phyloP scores from a whole-genome alignment of 352 stramenopile genomes.

The Globisporangium abappressorium region DNA sequence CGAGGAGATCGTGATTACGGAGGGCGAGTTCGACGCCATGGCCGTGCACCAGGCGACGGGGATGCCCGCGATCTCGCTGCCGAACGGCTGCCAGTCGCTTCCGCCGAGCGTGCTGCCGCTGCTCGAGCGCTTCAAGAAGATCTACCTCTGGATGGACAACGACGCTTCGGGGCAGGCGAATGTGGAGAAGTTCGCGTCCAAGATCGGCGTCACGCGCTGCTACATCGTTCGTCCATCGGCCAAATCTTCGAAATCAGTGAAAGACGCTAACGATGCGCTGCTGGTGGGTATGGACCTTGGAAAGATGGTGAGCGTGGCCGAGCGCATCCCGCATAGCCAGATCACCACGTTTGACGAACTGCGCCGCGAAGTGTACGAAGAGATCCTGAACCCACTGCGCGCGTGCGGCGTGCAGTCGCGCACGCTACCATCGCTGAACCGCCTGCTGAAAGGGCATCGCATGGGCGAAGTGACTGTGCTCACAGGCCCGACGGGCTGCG shows the following conservation, averaged over 20 bases:
- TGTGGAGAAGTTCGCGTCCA: conserved; percentile 95
- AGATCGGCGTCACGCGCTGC: conserved; percentile 90
- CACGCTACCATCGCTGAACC: conserved; percentile 94
- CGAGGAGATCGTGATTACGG: conserved; percentile 94
- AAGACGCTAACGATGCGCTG: conserved; percentile 98
- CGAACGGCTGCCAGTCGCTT: conserved; percentile 96
- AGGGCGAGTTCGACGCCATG: conserved; percentile 97
- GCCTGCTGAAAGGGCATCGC: conserved; percentile 96
- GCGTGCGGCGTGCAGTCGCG: conserved; percentile 91
- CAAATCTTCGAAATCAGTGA: conserved; percentile 67
- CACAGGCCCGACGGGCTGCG: conserved; percentile 95
- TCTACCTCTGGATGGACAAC: conserved; percentile 99
- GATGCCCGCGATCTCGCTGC: conserved; percentile 91
- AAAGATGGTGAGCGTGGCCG: conserved; percentile 77
- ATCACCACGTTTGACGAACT: conserved; percentile 94
- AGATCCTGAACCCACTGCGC: conserved; percentile 94
- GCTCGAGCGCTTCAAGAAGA: conserved; percentile 95
- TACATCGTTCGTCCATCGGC: conserved; percentile 88
- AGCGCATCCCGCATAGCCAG: conserved; percentile 89
- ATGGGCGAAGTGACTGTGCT: conserved; percentile 98
- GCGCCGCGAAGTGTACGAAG: conserved; percentile 90
- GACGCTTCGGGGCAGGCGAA: conserved; percentile 93
- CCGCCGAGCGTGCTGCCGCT: conserved; percentile 93
- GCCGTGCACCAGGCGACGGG: conserved; percentile 96
- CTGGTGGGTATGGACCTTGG: conserved; percentile 86